Evolutionary conservation across 2,329 filamentous ascomycete species (phyloP).

Genomic region (Xylaria sp.): DNA sequence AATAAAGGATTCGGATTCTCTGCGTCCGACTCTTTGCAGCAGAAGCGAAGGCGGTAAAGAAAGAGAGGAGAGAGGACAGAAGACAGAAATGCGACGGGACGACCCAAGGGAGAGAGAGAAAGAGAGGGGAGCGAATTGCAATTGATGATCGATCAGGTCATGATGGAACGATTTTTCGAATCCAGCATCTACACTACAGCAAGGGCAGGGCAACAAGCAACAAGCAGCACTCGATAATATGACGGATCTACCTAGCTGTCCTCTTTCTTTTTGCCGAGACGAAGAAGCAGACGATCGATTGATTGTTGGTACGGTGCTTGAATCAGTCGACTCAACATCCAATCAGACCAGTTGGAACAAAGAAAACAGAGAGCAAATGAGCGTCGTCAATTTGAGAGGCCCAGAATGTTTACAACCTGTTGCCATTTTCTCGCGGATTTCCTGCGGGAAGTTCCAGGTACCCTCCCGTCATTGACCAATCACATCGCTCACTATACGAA

Average conservation of each 20-base stretch:
- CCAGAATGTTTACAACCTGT: background rate
- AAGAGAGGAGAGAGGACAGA: background rate
- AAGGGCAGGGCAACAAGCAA: background rate
- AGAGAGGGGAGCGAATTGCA: background rate
- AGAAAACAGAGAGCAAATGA: background rate
- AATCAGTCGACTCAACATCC: no score
- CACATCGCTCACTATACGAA: conserved; percentile 14
- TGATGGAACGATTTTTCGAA: conserved; percentile 31
- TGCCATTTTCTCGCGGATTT: background rate
- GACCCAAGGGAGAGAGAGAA: background rate
- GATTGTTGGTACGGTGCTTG: no score
- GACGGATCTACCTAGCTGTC: background rate
- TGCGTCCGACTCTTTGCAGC: background rate
- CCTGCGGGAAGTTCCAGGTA: background rate
- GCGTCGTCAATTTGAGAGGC: background rate
- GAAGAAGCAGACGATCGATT: background rate
- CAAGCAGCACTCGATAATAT: background rate
- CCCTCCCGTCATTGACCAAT: conserved; percentile 3
- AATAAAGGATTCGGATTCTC: background rate
- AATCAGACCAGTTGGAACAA: no score
- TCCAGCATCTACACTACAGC: conserved; percentile 11
- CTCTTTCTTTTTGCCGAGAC: background rate
- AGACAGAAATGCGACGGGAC: background rate
- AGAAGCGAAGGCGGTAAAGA: conserved; percentile 4
- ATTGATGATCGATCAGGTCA: conserved; percentile 26